Conservation (phyloP, 805 yeast genomes). For the Danielozyma ontarioensis region DNA sequence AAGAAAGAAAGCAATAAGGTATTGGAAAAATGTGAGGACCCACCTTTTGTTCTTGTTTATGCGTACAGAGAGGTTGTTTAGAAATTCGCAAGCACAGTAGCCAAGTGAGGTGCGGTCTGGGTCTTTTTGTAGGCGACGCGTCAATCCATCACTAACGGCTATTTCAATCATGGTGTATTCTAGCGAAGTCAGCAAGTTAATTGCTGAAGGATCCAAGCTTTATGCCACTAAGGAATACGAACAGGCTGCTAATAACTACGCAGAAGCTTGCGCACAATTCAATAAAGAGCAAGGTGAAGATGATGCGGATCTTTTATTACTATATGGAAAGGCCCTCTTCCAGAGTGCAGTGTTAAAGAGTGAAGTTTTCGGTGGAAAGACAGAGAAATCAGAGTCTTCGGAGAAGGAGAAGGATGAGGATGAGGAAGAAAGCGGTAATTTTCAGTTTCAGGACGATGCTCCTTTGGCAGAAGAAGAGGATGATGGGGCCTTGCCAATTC, state of each 20-base stretch:
- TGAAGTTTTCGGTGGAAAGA: conserved; percentile 58
- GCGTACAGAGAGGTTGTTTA: neutral
- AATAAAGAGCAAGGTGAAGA: conserved; percentile 47
- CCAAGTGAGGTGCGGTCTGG: neutral
- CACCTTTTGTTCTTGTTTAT: too few relatives aligned
- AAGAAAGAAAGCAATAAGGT: too few relatives aligned
- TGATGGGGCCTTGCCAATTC: conserved; percentile 8
- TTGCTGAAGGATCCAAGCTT: conserved; percentile 58
- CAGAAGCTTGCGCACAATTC: conserved; percentile 62
- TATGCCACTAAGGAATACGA: conserved; percentile 65
- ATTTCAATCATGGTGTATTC: conserved; percentile 23
- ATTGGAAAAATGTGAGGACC: too few relatives aligned
- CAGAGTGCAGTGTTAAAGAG: conserved; percentile 70
- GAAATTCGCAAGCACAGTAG: neutral
- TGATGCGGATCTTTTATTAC: conserved; percentile 68
- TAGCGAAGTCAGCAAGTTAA: conserved; percentile 39
- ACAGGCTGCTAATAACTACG: conserved; percentile 63
- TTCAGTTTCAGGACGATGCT: conserved; percentile 11
- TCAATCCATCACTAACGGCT: too few relatives aligned
- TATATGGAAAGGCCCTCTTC: conserved; percentile 78
- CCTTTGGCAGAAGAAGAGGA: conserved; percentile 14
- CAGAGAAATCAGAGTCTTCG: conserved; percentile 8
- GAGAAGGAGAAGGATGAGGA: conserved; percentile 9
- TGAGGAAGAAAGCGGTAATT: conserved; percentile 17
- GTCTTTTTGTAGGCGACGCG: too few relatives aligned